Percentiles rank a stretch among this genome's conserved stretches.
Evolutionary conservation across 1,284 basidiomycete genomes (phyloP).

Genomic region (Phlebopus sp.): DNA sequence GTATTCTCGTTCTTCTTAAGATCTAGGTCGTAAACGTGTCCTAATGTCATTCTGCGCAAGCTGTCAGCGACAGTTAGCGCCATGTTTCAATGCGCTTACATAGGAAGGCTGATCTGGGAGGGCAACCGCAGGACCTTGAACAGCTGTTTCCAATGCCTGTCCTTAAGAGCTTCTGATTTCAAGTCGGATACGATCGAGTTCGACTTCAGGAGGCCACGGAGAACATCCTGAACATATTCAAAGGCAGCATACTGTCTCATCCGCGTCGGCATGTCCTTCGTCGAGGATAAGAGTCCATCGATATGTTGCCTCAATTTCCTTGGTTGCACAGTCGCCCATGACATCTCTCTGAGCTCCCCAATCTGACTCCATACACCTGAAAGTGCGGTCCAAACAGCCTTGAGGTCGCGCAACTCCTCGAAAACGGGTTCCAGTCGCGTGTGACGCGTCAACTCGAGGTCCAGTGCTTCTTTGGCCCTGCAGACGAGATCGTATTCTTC

Average conservation of each 20-base stretch:
- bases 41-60: slow-evolving; percentile 80
- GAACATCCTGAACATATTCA: slow-evolving; percentile 93
- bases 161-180: slow-evolving; percentile 96
- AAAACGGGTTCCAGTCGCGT: slow-evolving; percentile 91
- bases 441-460: slow-evolving; percentile 88
- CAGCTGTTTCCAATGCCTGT: slow-evolving; percentile 97
- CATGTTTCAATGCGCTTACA: slow-evolving; percentile 44
- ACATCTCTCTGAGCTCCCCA: slow-evolving; percentile 81
- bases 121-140: slow-evolving; percentile 86
- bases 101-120: slow-evolving; percentile 60
- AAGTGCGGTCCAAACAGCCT: slow-evolving; percentile 98
- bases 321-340: slow-evolving; percentile 92
- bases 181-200: slow-evolving; percentile 89
- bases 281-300: slow-evolving; percentile 84
- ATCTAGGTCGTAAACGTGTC: slow-evolving; percentile 96
- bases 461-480: slow-evolving; percentile 94
- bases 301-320: slow-evolving; percentile 94
- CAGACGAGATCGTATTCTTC: slow-evolving; percentile 95
- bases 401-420: slow-evolving; percentile 94
- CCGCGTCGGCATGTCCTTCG: slow-evolving; percentile 97
- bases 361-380: slow-evolving; percentile 97
- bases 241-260: slow-evolving; percentile 99
- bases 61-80: slow-evolving; percentile 9
- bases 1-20: slow-evolving; percentile 87
- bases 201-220: slow-evolving; percentile 85